Base-by-base conservation (phyloP, 179 eudicot species). In the Heliamphora pulchella region DNA sequence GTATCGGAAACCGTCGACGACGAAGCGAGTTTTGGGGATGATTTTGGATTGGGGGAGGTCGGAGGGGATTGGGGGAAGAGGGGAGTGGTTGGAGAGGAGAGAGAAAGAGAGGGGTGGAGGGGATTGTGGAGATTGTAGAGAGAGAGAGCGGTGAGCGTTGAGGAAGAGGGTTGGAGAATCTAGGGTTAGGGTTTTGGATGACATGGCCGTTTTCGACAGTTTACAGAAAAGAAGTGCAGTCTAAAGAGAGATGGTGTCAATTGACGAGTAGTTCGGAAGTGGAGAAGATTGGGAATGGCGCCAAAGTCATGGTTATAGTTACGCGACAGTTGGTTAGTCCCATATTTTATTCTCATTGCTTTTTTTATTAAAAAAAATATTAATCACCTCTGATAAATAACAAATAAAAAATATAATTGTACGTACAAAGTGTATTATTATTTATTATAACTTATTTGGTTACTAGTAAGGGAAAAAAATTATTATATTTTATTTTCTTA, bases 1-100 rank as follows among this genome's bases (percentile, higher is more conserved):
- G 63, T 68, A 76, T 70, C 87, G 88, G 88, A 94, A 94, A 7
- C 90, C 96, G 70, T 96, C 98, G 84, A 94, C 73, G 77, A 94
- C 50, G 88, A 94, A 94, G 57, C 91, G 94, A 73, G 99, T 90
- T 47, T 82, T 86, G 62, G 99, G 98, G 80, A 96, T 91, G 84
- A 90, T 87, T 77, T 95, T 92, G 59, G 90, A 84, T 71, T 80
- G 83, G 68, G 98, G 98, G 83, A 90, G 81, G 75, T 87, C 82
- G 75, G 91, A 5, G 57, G 97, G 97, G 80, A 89, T 54, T 15
- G 89, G 85, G 10, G 91, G 80, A 73, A 87, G 87, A 63, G 89
- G 81, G 3, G 86, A 75, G 53, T 9, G 2, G n/a, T 53, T 9
- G 77, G 85, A 80, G 75, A 82, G 76, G 80, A 72, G 80, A 71